Percentiles rank a stretch among this genome's conserved stretches.
Evolutionary conservation across 768 basidiomycete genomes (phyloP).

Genomic region (Auriscalpium vulgare): DNA sequence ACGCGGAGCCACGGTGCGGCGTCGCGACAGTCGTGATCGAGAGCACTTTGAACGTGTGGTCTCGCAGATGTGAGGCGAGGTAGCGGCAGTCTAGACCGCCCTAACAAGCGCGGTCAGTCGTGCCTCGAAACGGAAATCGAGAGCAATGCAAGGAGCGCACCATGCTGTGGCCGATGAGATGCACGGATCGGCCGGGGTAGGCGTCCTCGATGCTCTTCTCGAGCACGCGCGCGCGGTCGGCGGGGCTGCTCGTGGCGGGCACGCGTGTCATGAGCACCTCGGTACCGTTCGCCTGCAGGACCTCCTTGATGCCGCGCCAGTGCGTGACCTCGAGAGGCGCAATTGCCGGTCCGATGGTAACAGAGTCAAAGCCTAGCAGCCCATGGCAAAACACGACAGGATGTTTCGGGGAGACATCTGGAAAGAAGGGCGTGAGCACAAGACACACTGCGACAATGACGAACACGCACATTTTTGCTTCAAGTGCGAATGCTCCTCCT

Average conservation of each 20-base stretch:
- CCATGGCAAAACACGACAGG: slow-evolving; percentile 96
- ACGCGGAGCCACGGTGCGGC: slow-evolving; percentile 89
- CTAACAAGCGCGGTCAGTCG: slow-evolving; percentile 28
- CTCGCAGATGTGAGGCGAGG: slow-evolving; percentile 75
- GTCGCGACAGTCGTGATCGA: slow-evolving; percentile 93
- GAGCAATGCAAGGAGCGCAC: slow-evolving; percentile 27
- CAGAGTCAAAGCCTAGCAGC: slow-evolving; percentile 80
- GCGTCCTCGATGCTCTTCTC: slow-evolving; percentile 69
- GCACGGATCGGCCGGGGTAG: slow-evolving; percentile 79
- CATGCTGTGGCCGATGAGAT: slow-evolving; percentile 85
- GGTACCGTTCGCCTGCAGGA: slow-evolving; percentile 77
- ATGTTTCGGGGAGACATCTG: slow-evolving; percentile 72
- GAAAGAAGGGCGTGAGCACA: not conserved
- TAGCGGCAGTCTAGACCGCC: slow-evolving; percentile 91
- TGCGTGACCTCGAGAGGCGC: slow-evolving; percentile 83
- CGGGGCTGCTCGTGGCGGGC: slow-evolving; percentile 83
- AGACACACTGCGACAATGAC: not conserved
- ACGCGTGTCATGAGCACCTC: slow-evolving; percentile 93
- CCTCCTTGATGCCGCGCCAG: slow-evolving; percentile 96
- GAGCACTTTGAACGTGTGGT: slow-evolving; percentile 71
- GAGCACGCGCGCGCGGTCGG: slow-evolving; percentile 87
- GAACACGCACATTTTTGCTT: slow-evolving; percentile 51
- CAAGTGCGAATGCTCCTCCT: slow-evolving; percentile 38
- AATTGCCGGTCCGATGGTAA: slow-evolving; percentile 70
- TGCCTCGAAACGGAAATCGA: not conserved